phyloP scores from a whole-genome alignment of 345 rosid genomes.

The Pelargonium nanum region DNA sequence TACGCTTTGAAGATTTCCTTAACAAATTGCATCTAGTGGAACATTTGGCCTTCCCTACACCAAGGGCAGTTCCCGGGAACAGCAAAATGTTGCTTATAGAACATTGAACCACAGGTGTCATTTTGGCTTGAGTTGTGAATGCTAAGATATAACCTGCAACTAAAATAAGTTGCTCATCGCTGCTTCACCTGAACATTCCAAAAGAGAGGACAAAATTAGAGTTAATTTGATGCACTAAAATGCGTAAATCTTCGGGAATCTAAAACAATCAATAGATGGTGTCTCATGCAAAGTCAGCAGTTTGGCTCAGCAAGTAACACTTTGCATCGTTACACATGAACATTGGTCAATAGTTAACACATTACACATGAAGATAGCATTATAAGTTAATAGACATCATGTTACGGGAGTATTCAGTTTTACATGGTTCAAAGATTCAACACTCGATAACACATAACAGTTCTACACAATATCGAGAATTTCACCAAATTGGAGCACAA shows the following conservation, averaged over 20 bases:
- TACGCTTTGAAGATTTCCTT: slow-evolving; percentile 29
- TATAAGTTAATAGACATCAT: too few relatives aligned
- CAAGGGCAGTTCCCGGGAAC: slow-evolving; percentile 43
- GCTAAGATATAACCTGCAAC: slow-evolving; percentile 8
- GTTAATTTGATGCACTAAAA: background rate
- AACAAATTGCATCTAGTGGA: slow-evolving; percentile 37
- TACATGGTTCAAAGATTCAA: too few relatives aligned
- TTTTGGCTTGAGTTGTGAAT: slow-evolving; percentile 18
- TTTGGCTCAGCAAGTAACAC: too few relatives aligned
- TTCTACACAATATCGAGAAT: too few relatives aligned
- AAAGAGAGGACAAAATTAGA: background rate
- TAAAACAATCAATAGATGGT: background rate
- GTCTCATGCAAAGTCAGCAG: background rate
- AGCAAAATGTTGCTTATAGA: slow-evolving; percentile 46
- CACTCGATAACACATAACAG: too few relatives aligned
- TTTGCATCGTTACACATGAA: too few relatives aligned
- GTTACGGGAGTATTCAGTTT: too few relatives aligned
- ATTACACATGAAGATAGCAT: too few relatives aligned
- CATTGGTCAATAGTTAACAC: too few relatives aligned
- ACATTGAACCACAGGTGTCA: slow-evolving; percentile 56
- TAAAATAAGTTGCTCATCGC: slow-evolving; percentile 18
- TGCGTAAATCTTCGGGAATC: background rate
- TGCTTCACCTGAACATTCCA: slow-evolving; percentile 3
- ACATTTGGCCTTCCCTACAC: slow-evolving; percentile 26
- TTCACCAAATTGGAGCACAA: too few relatives aligned